Base-by-base conservation (phyloP, 2,329 filamentous ascomycete species). In the Onygenales sp. region DNA sequence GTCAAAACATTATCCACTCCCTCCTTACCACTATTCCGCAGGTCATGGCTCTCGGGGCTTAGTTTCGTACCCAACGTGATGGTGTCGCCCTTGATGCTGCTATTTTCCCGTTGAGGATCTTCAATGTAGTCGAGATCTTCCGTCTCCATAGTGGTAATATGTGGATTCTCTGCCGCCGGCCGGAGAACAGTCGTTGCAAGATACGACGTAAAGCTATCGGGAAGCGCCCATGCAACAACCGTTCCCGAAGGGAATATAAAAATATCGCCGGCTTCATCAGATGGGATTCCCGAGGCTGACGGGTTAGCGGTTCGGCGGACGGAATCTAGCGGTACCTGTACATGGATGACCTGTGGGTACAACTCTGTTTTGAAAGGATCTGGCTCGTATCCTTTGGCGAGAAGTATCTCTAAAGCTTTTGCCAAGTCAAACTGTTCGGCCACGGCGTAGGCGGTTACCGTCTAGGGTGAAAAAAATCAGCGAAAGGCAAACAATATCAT, bases 231-330 rank as follows among this genome's bases (percentile, higher is more conserved):
- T 27, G 88, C 86, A 5, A 97, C 93, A 6, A 97, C 80, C 10
- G 91, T 95, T 9, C 93, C 93, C 0, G 91, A 95, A 7, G 92
- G 90, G 60, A 98, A 98, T 53, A 98, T 85, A 65, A 97, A 97
- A 49, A 97, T 83, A 70, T 98, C 93, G 36, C 90, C 91, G 54
- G 82, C 68, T 63, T 76, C 75, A 52, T 72, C 75, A 2, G 70
- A 62, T 2, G 67, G 61, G 5, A 74, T 56, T 57, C 70, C 67
- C 39, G 63, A 57, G 14, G 69, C 63, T 5, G 66, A 64, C 4
- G 71, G 67, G 55, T 72, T 74, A 54, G 67, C 67, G 32, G 72
- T 69, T 50, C 72, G 68, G 40, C 70, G 68, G 52, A 74, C 70
- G 3, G 72, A 72, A 54, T 74, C 73, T 33, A 75, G 68, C 49